These are phyloP conservation scores for Aureobasidium sp. DNA, from an alignment of 2,329 filamentous ascomycete species.

Conservation along the genomic window DNA sequence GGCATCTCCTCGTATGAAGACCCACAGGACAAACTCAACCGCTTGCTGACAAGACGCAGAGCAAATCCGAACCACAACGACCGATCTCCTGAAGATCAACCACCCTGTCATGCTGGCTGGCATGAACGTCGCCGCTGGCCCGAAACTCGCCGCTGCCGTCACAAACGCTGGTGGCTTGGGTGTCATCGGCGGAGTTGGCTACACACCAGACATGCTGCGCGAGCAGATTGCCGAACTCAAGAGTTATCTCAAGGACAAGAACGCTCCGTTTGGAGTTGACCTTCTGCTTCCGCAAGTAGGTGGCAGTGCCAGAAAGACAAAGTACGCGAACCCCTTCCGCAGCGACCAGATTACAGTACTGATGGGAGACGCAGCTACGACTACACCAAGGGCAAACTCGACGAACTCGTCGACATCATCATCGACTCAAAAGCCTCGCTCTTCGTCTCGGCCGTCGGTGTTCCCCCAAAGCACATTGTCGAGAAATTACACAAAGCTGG, in stretches of 20 bases:
- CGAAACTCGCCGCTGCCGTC: slow-evolving; percentile 91
- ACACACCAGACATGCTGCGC: slow-evolving; percentile 93
- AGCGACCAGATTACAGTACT: neutral
- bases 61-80: slow-evolving; percentile 83
- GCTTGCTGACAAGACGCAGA: slow-evolving; percentile 47
- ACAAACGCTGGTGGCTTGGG: slow-evolving; percentile 94
- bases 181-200: slow-evolving; percentile 91
- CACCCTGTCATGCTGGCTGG: slow-evolving; percentile 92
- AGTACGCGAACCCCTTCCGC: neutral
- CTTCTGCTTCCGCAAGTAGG: slow-evolving; percentile 90
- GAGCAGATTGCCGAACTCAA: slow-evolving; percentile 96
- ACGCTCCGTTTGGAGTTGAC: slow-evolving; percentile 90
- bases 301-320: slow-evolving; percentile 89
- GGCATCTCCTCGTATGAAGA: slow-evolving; percentile 70
- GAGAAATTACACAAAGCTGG: slow-evolving; percentile 82
- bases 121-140: slow-evolving; percentile 98
- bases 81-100: slow-evolving; percentile 96
- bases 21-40: slow-evolving; percentile 21
- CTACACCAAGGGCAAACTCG: slow-evolving; percentile 98
- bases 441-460: slow-evolving; percentile 97
- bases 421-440: slow-evolving; percentile 86
- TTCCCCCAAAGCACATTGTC: slow-evolving; percentile 75
- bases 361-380: slow-evolving; percentile 64
- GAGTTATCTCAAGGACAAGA: slow-evolving; percentile 79
- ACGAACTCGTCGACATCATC: slow-evolving; percentile 82